Percentiles rank a stretch among this genome's conserved stretches.
These are phyloP conservation scores for Magnaporthales sp. DNA, from an alignment of 2,329 filamentous ascomycete species.

Conservation along the genomic window DNA sequence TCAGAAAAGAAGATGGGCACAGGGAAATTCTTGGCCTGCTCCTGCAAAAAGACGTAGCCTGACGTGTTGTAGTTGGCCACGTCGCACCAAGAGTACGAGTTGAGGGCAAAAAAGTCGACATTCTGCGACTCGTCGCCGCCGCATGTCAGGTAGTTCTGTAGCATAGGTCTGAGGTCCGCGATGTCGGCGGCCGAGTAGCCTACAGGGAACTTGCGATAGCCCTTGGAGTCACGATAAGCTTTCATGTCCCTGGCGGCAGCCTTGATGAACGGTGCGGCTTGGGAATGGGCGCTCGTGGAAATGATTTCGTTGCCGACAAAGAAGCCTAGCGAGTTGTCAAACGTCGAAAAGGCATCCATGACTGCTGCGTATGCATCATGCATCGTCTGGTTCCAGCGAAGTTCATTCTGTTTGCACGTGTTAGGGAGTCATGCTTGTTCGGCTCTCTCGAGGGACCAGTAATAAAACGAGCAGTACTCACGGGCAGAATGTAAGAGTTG, in stretches of 20 bases:
- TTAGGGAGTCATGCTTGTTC: constrained; percentile 7
- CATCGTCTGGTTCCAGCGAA: constrained; percentile 64
- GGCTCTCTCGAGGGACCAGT: not conserved
- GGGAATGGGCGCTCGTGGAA: constrained; percentile 47
- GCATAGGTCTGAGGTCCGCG: constrained; percentile 52
- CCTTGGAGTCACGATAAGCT: constrained; percentile 65
- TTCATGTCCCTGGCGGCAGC: constrained; percentile 76
- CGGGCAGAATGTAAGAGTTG: constrained; percentile 56
- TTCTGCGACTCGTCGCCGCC: constrained; percentile 59
- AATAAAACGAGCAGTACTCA: constrained; percentile 24
- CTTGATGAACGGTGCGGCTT: constrained; percentile 74
- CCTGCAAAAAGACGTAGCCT: constrained; percentile 62
- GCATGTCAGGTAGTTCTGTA: constrained; percentile 69
- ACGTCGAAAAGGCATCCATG: constrained; percentile 68
- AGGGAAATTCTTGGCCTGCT: constrained; percentile 59
- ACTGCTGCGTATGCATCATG: constrained; percentile 59
- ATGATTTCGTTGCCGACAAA: constrained; percentile 88
- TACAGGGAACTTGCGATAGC: constrained; percentile 72
- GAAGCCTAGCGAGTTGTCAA: constrained; percentile 74
- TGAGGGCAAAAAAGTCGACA: constrained; percentile 77
- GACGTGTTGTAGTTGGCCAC: constrained; percentile 47
- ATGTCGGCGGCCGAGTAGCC: constrained; percentile 88
- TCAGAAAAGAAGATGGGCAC: constrained; percentile 89
- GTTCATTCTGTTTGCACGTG: constrained; percentile 34
- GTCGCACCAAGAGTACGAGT: constrained; percentile 78